A percentile compares a stretch with the other conserved stretches of the same genome.
Conservation (phyloP, 495 filamentous ascomycete genomes). For the Saxispiralis lemnorum region DNA sequence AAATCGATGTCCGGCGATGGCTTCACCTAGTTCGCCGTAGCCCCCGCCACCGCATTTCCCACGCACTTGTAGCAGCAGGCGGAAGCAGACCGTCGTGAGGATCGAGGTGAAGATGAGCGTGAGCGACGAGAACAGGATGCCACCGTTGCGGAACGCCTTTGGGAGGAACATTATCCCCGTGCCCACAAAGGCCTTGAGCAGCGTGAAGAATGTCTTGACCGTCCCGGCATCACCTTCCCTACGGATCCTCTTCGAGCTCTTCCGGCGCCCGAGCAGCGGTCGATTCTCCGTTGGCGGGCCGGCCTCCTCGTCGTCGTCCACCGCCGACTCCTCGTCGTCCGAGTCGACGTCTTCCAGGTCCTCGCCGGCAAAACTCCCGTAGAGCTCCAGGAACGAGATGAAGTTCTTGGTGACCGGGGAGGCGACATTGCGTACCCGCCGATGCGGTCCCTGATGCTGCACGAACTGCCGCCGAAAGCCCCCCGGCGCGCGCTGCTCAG, state of each 20-base stretch:
- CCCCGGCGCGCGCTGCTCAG: slow-evolving; percentile 38
- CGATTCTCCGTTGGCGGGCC: slow-evolving; percentile 19
- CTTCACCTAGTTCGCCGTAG: slow-evolving; percentile 44
- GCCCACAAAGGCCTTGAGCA: slow-evolving; percentile 48
- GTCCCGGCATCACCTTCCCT: slow-evolving; percentile 39
- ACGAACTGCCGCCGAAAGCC: slow-evolving; percentile 46
- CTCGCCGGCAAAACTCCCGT: slow-evolving; percentile 55
- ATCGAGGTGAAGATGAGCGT: slow-evolving; percentile 37
- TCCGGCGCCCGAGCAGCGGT: slow-evolving; percentile 37
- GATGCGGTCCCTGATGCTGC: slow-evolving; percentile 25
- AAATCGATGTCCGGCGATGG: slow-evolving; percentile 34
- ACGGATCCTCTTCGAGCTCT: slow-evolving; percentile 24
- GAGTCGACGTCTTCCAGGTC: slow-evolving; percentile 39
- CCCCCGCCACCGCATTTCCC: slow-evolving; percentile 32
- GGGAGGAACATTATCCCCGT: slow-evolving; percentile 55
- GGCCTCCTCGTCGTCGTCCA: slow-evolving; percentile 26
- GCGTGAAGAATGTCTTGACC: slow-evolving; percentile 47
- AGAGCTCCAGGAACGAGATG: slow-evolving; percentile 50
- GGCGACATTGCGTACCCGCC: slow-evolving; percentile 24
- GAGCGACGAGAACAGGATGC: slow-evolving; percentile 46
- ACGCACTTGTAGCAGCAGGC: slow-evolving; percentile 41
- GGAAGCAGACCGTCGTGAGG: slow-evolving; percentile 43
- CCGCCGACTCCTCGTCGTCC: slow-evolving; percentile 33
- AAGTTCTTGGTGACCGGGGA: slow-evolving; percentile 44
- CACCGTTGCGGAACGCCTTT: slow-evolving; percentile 49